phyloP scores from a whole-genome alignment of 441 rosid species.

The Cnidoscolus chayamansa region DNA sequence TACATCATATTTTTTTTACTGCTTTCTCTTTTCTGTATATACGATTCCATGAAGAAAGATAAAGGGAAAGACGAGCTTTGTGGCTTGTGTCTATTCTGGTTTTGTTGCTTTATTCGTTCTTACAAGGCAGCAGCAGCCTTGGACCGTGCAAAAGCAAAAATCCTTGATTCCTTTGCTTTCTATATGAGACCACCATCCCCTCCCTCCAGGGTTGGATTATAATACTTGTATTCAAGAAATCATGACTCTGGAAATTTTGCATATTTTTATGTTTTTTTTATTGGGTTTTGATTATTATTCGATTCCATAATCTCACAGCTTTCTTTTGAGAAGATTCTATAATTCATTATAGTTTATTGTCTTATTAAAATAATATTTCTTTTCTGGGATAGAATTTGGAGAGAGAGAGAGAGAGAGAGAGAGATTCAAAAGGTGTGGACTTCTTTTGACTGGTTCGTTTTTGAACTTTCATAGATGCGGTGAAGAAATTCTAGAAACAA shows the following conservation, averaged over 20 bases:
- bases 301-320: no score
- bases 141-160: slow-evolving; percentile 40
- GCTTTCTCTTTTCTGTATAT: neutral
- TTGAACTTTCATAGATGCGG: slow-evolving; percentile 1
- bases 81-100: slow-evolving; percentile 24
- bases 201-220: no score
- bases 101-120: slow-evolving; percentile 43
- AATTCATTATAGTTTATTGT: no score
- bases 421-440: slow-evolving; percentile 20
- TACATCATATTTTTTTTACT: no score
- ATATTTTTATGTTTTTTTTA: neutral
- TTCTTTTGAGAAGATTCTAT: no score
- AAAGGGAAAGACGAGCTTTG: slow-evolving; percentile 22
- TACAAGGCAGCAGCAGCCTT: slow-evolving; percentile 31
- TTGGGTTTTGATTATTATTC: neutral
- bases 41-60: slow-evolving; percentile 17
- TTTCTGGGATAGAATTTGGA: no score
- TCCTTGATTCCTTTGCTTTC: slow-evolving; percentile 30
- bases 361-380: no score
- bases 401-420: neutral
- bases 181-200: slow-evolving; percentile 13
- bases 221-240: neutral
- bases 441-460: slow-evolving; percentile 26
- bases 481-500: slow-evolving; percentile 23
- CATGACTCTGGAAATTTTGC: neutral